Base-by-base conservation (phyloP, 2,329 filamentous ascomycete genomes). In the Catunica adiposa region DNA sequence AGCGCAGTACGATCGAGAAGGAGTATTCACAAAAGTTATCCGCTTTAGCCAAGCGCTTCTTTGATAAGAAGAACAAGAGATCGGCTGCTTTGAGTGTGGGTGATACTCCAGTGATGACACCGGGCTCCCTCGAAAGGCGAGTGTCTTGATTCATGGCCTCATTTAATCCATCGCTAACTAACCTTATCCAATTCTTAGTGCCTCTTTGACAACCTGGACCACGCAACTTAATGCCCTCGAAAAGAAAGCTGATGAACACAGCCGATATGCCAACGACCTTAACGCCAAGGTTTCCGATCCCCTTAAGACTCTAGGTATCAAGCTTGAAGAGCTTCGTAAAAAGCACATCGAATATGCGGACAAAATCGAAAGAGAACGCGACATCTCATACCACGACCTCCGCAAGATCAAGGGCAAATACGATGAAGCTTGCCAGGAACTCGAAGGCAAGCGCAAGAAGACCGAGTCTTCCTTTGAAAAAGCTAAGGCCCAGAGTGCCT, bases 141-240 rank as follows among this genome's bases (percentile, higher is more conserved):
- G 55, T 38, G 11, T 17, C 7, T 7, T 9, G 7, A 26, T 6
- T 7, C 15, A 51, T 51, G n/a, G 6, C 14, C 15, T 17, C 15
- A 17, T 8, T 15, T 34, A 8, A 2, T n/a, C 22, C 14, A 29
- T 53, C 14, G 31, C 51, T 53, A 38, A 53, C n/a, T 22, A n/a
- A 34, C 26, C 9, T n/a, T 20, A 25, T n/a, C 52, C 37, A 11
- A 15, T 34, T 2, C 11, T n/a, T 56, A 86, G 89, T 66, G 92
- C 92, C 54, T 97, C 90, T 22, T 79, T 98, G 66, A 97, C 90
- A 25, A 98, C 90, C 54, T 98, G 92, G 92, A 84, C 87, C 11
- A 92, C 89, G 3, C 92, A 97, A 68, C 78, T 98, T 55, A 89
- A 80, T 29, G 94, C 89, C 0, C 77, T 97, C 61, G 94, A 98